These are phyloP conservation scores for Lithocarpus polystachyus DNA, from an alignment of 306 rosid genomes.

Conservation along the genomic window DNA sequence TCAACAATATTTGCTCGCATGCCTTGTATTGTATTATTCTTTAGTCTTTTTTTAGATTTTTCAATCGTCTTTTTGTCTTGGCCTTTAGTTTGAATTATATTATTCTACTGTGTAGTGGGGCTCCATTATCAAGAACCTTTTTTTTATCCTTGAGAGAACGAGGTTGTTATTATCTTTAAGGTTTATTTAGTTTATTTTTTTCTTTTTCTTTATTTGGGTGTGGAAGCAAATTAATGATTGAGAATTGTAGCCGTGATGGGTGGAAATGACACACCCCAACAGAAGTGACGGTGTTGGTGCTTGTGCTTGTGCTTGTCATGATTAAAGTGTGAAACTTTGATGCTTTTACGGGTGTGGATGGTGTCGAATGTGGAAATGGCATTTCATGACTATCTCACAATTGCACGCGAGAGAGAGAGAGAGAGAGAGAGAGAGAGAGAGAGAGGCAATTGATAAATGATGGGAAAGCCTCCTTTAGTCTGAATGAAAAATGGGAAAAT, in stretches of 20 bases:
- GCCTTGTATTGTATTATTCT: neutral
- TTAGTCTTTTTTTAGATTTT: slow-evolving; percentile 7
- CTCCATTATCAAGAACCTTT: slow-evolving; percentile 32
- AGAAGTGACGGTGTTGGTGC: slow-evolving; percentile 28
- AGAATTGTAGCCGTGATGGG: slow-evolving; percentile 31
- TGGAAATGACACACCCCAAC: slow-evolving; percentile 26
- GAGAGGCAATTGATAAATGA: slow-evolving; percentile 5
- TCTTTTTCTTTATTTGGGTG: neutral
- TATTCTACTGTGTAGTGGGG: slow-evolving; percentile 27
- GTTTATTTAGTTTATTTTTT: neutral
- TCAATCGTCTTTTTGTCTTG: slow-evolving; percentile 20
- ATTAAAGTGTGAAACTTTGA: slow-evolving; percentile 57
- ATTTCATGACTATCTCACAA: slow-evolving; percentile 42
- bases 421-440: neutral
- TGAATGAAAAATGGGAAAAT: neutral
- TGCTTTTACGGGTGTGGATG: slow-evolving; percentile 47
- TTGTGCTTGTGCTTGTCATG: slow-evolving; percentile 63
- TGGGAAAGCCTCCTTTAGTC: neutral
- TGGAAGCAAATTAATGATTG: slow-evolving; percentile 18
- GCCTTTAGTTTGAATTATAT: slow-evolving; percentile 44
- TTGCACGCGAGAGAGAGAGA: slow-evolving; percentile 46
- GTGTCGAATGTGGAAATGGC: slow-evolving; percentile 22
- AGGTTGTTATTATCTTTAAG: neutral
- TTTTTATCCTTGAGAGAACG: slow-evolving; percentile 30
- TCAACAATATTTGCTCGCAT: slow-evolving; percentile 7